phyloP scores from a whole-genome alignment of 1,139 yeast genomes.

The Tardiomyces blankii region DNA sequence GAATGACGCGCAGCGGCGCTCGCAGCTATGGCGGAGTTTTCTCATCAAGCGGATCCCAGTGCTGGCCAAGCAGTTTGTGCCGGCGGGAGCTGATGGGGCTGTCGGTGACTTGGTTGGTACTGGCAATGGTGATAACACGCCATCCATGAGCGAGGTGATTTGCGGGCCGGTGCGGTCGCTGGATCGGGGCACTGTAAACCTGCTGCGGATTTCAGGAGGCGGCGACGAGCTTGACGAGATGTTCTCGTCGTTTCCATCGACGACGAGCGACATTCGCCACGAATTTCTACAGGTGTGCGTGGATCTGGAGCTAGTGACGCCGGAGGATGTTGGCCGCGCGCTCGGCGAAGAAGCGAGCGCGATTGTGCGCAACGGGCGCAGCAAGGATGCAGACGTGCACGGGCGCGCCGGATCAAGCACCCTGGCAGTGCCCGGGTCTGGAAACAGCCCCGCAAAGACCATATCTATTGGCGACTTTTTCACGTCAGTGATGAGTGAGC shows the following conservation, averaged over 20 bases:
- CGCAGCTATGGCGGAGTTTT: background rate
- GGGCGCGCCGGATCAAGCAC: background rate
- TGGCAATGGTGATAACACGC: background rate
- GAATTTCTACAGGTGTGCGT: conserved; percentile 45
- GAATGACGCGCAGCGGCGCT: background rate
- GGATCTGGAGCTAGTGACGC: conserved; percentile 27
- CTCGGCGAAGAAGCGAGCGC: conserved; percentile 30
- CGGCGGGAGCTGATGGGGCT: background rate
- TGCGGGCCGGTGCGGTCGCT: conserved; percentile 17
- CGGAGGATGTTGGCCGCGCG: conserved; percentile 16
- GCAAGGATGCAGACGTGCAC: background rate
- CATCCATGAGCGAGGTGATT: conserved; percentile 7
- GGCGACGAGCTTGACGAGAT: conserved; percentile 33
- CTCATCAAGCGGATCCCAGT: background rate
- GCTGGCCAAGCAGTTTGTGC: background rate
- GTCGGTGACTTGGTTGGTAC: background rate
- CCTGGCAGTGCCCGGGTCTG: background rate
- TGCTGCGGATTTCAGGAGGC: conserved; percentile 18
- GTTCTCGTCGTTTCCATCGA: conserved; percentile 35
- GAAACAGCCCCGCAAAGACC: too few species aligned
- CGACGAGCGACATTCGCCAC: conserved; percentile 41
- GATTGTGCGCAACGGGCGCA: background rate
- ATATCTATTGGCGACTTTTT: background rate
- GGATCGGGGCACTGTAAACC: conserved; percentile 16
- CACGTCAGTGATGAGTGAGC: background rate